Percentiles rank a stretch among this genome's conserved stretches.
Evolutionary conservation across 164 flowering plant species (phyloP).

Genomic region (Umbilicus rupestris): DNA sequence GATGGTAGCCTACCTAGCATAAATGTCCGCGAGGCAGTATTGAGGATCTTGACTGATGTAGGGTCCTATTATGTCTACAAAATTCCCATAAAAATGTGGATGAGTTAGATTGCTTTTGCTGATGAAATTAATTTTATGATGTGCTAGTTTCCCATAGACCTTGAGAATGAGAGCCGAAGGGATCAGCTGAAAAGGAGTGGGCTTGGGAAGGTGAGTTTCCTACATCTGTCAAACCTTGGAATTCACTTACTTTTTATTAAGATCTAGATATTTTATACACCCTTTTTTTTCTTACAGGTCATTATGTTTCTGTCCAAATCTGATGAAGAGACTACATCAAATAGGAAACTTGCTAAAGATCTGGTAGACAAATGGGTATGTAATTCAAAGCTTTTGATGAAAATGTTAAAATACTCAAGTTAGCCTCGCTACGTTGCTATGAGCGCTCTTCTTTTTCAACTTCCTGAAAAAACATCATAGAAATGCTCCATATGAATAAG

Average conservation of each 20-base stretch:
- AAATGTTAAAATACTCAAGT: neutral
- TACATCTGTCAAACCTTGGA: neutral
- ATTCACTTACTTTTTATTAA: neutral
- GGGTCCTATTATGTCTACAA: neutral
- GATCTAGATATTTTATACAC: neutral
- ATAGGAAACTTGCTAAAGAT: conserved; percentile 89
- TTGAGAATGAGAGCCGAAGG: conserved; percentile 77
- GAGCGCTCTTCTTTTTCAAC: neutral
- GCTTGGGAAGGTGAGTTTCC: conserved; percentile 60
- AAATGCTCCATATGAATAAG: neutral
- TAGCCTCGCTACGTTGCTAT: neutral
- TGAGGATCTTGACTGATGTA: conserved; percentile 79
- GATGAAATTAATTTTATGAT: conserved; percentile 16
- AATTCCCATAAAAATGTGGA: neutral
- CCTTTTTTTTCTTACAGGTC: conserved; percentile 38
- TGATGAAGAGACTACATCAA: conserved; percentile 85
- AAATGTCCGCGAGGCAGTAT: conserved; percentile 70
- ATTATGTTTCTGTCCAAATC: conserved; percentile 95
- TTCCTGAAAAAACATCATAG: neutral
- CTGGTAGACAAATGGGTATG: conserved; percentile 98
- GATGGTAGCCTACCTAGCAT: conserved; percentile 96
- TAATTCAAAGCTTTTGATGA: neutral
- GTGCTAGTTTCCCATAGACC: conserved; percentile 72
- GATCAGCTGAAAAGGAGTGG: conserved; percentile 88
- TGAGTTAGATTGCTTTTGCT: neutral